Base-by-base conservation (phyloP, 192 early-diverging fungal genomes). In the Podila epigama region DNA sequence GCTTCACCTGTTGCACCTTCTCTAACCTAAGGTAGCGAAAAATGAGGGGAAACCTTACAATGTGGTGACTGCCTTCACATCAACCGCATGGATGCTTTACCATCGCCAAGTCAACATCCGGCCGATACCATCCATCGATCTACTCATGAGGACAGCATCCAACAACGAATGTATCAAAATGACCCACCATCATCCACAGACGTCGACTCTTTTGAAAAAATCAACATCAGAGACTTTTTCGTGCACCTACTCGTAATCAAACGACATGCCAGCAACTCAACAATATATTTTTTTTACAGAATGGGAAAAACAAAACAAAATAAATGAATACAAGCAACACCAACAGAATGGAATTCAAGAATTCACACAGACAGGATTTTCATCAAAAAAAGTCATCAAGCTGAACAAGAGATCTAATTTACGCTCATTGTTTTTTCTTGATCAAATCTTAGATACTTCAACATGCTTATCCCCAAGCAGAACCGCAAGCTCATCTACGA, bases 401-500 rank as follows among this genome's bases (percentile, higher is more conserved):
- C n/a, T 18, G n/a, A 48, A 48, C 44, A 7, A 48, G 44, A 48
- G 44, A 48, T 48, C 44, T 48, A 48, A 20, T 48, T 22, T 22
- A 48, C 25, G n/a, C 25, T 48, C 25, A 22, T 48, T 48, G n/a
- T 15, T 48, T 20, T 48, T 11, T 48, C 44, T 48, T 44, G 1
- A 25, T 3, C 11, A 48, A 18, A 22, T 22, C 25, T 48, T 61
- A 77, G 65, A 68, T 77, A 77, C 61, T 77, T 64, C 70, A 94
- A 81, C 82, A 98, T 99, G 97, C 92, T 96, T 82, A 97, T 99
- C 87, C 91, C 94, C 77, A 96, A 94, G 86, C 84, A 93, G 84
- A 97, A 99, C 92, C 89, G 96, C 84, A 96, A 95, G 92, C 78
- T 83, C 82, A 96, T 98, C 88, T 96, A 95, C 93, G 92, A 96